These are phyloP conservation scores for Phaseolus lunatus DNA, from an alignment of 306 rosid species.

Conservation along the genomic window DNA sequence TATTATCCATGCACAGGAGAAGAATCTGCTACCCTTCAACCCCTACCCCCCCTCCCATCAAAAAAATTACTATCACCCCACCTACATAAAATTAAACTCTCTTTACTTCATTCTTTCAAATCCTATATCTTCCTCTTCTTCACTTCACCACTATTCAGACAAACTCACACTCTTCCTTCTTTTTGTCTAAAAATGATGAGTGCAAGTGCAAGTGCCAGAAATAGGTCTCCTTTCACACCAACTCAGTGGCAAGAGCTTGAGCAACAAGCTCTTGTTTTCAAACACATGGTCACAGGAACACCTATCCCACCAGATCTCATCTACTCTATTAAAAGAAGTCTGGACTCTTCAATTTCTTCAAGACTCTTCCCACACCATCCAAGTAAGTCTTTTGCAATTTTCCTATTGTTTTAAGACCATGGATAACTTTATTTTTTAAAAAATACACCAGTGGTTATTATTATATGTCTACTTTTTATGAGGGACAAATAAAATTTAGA, in stretches of 20 bases:
- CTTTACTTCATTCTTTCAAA: conserved; percentile 41
- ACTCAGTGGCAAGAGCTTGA: conserved; percentile 99
- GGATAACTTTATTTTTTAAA: background rate
- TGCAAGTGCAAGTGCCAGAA: conserved; percentile 54
- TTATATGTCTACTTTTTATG: conserved; percentile 21
- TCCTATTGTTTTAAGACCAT: background rate
- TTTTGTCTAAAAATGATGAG: conserved; percentile 55
- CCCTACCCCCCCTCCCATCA: conserved; percentile 39
- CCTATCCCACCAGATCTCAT: conserved; percentile 93
- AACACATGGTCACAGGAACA: conserved; percentile 87
- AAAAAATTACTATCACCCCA: conserved; percentile 27
- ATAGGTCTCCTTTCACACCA: conserved; percentile 81
- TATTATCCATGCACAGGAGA: conserved; percentile 65
- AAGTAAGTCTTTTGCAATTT: conserved; percentile 51
- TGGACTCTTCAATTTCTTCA: conserved; percentile 75
- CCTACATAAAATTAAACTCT: conserved; percentile 27
- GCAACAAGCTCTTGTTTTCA: conserved; percentile 93
- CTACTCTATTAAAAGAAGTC: conserved; percentile 79
- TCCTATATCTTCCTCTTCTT: background rate
- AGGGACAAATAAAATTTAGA: conserved; percentile 42
- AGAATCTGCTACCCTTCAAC: conserved; percentile 53
- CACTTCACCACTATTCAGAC: conserved; percentile 24
- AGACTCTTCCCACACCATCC: conserved; percentile 87
- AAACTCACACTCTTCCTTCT: background rate
- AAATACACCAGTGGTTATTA: background rate